Conservation (phyloP, 345 rosid genomes). For the Combretum micranthum region DNA sequence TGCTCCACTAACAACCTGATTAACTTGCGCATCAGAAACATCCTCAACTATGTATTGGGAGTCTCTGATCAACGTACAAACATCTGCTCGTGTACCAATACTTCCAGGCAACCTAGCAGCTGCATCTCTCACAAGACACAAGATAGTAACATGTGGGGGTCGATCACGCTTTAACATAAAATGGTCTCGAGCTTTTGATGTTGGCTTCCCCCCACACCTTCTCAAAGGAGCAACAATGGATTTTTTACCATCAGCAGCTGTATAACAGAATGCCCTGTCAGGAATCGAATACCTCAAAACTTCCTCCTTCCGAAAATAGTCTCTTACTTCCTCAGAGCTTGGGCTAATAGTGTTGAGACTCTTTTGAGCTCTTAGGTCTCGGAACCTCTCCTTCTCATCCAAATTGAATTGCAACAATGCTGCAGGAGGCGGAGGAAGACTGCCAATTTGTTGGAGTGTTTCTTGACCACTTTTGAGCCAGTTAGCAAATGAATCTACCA, state of each 20-base stretch:
- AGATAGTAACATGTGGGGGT: constrained; percentile 96
- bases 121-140: constrained; percentile 98
- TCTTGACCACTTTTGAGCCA: constrained; percentile 97
- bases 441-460: constrained; percentile 89
- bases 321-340: constrained; percentile 82
- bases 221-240: constrained; percentile 97
- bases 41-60: constrained; percentile 92
- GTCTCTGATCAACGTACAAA: constrained; percentile 91
- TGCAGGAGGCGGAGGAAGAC: constrained; percentile 91
- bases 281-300: constrained; percentile 90
- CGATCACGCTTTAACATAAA: constrained; percentile 99
- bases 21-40: constrained; percentile 86
- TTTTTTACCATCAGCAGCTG: constrained; percentile 97
- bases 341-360: constrained; percentile 84
- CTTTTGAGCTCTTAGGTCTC: constrained; percentile 96
- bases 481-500: constrained; percentile 94
- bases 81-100: constrained; percentile 99
- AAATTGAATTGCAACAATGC: constrained; percentile 69
- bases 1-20: constrained; percentile 97
- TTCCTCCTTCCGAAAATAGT: constrained; percentile 89
- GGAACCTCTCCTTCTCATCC: constrained; percentile 97
- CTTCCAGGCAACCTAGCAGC: constrained; percentile 97
- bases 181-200: constrained; percentile 98
- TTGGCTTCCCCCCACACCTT: constrained; percentile 99
- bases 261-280: constrained; percentile 94